Percentiles rank a stretch among this genome's conserved stretches.
phyloP scores from a whole-genome alignment of 306 rosid species.

The Cucumis cinereus region DNA sequence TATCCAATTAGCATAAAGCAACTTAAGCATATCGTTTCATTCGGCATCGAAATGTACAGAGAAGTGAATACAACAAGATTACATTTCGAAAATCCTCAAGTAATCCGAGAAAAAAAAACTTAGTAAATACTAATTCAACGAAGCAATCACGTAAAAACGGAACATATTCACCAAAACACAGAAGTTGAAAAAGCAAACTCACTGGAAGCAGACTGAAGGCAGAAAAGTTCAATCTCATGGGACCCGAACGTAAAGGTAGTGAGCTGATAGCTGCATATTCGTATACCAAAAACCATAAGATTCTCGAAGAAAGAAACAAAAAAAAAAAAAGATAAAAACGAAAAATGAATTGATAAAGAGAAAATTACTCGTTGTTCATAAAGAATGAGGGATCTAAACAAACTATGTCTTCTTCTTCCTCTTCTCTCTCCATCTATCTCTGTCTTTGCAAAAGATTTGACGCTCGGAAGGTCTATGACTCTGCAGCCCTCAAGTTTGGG shows the following conservation, averaged over 20 bases:
- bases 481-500: neutral
- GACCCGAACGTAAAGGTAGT: slow-evolving; percentile 72
- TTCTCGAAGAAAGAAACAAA: neutral
- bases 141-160: neutral
- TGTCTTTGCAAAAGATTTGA: neutral
- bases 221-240: slow-evolving; percentile 52
- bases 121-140: neutral
- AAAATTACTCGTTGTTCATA: slow-evolving; percentile 52
- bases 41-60: neutral
- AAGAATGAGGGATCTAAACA: slow-evolving; percentile 72
- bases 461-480: neutral
- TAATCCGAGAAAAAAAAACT: neutral
- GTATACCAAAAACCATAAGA: neutral
- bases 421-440: slow-evolving; percentile 16
- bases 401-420: slow-evolving; percentile 51
- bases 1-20: neutral
- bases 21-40: neutral
- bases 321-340: neutral
- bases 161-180: neutral
- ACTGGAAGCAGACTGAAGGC: slow-evolving; percentile 88
- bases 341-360: neutral
- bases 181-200: slow-evolving; percentile 16
- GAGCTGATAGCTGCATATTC: slow-evolving; percentile 57
- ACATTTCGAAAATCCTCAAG: neutral
- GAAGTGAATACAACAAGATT: neutral